A percentile compares a stretch with the other conserved stretches of the same genome.
Conservation (phyloP, 2,329 filamentous ascomycete genomes). For the Trichophyton benhamiae region DNA sequence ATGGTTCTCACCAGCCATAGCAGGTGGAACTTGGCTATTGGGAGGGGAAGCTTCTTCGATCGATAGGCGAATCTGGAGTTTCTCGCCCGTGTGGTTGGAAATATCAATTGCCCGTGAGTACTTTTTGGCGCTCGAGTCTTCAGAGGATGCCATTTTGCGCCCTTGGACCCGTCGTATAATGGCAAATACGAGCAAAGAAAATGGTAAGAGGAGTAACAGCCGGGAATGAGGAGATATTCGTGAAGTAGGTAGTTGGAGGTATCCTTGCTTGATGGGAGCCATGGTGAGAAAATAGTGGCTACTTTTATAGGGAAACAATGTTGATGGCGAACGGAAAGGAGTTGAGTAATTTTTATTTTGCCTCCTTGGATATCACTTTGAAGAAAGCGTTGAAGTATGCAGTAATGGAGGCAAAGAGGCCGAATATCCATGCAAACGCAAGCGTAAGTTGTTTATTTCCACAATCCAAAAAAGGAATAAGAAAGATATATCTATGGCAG, state of each 20-base stretch:
- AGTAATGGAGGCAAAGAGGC: neutral
- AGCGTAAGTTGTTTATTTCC: neutral
- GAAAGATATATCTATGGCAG: neutral
- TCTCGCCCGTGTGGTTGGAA: neutral
- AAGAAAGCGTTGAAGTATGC: neutral
- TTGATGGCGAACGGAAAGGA: neutral
- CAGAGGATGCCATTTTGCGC: neutral
- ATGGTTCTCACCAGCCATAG: neutral
- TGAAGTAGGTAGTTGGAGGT: neutral
- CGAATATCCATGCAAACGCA: neutral
- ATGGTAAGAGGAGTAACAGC: neutral
- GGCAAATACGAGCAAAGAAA: neutral
- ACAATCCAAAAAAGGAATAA: neutral
- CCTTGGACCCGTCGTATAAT: neutral
- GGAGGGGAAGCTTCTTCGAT: neutral
- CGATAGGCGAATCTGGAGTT: neutral
- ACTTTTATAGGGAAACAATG: neutral
- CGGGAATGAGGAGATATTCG: neutral
- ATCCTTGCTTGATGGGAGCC: neutral
- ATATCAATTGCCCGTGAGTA: conserved; percentile 1
- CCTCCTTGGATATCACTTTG: neutral
- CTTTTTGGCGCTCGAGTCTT: neutral
- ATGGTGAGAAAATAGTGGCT: neutral
- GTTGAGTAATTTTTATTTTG: neutral
- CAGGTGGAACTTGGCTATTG: neutral